Evolutionary conservation across 176 grass and related monocot species (phyloP).

Genomic region (Coix lacrymajobi): DNA sequence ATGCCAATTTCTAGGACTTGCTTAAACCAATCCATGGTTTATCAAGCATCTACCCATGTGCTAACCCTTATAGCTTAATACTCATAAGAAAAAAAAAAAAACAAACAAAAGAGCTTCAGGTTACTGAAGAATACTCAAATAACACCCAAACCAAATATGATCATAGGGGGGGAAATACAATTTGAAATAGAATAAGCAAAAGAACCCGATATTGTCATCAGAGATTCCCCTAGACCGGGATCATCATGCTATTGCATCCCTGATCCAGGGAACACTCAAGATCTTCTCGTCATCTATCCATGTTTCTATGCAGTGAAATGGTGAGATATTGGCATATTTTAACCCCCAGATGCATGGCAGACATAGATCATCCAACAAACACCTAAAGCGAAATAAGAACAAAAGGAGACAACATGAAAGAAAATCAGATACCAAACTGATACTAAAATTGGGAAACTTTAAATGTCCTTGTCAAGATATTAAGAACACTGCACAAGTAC

Average conservation of each 20-base stretch:
- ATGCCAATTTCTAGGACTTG: background rate
- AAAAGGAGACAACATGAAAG: background rate
- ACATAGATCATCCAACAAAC: background rate
- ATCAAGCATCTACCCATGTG: background rate
- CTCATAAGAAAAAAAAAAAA: background rate
- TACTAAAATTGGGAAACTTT: background rate
- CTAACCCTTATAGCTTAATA: background rate
- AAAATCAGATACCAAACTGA: background rate
- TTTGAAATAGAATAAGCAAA: background rate
- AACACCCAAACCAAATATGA: background rate
- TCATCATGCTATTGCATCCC: conserved; percentile 25
- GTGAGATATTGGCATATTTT: background rate
- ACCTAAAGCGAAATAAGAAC: background rate
- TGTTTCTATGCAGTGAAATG: background rate
- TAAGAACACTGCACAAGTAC: background rate
- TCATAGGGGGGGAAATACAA: background rate
- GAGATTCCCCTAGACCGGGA: conserved; percentile 47
- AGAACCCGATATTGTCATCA: background rate
- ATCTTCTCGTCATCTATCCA: conserved; percentile 5
- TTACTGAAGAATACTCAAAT: background rate
- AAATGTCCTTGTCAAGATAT: background rate
- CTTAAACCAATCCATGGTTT: background rate
- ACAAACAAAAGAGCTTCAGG: background rate
- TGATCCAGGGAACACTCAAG: conserved; percentile 1
- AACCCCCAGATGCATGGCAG: background rate